These are phyloP conservation scores for Sporothrix luriei DNA, from an alignment of 2,329 filamentous ascomycete species.

Conservation along the genomic window DNA sequence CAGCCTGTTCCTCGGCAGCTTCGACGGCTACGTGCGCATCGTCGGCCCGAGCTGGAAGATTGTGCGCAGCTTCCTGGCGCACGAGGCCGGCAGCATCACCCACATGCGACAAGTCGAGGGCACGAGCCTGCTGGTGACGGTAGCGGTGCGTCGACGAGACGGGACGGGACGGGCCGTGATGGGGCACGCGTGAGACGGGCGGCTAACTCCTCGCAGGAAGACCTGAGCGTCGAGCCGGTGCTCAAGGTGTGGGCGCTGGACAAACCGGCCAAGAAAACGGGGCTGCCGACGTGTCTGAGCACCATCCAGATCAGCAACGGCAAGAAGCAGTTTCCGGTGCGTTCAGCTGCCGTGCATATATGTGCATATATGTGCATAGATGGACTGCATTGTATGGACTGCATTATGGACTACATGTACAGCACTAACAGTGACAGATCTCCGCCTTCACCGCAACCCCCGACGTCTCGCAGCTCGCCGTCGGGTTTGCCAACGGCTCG, in stretches of 20 bases:
- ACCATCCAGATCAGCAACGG: slow-evolving; percentile 86
- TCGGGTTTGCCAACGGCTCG: slow-evolving; percentile 93
- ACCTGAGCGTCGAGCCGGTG: slow-evolving; percentile 81
- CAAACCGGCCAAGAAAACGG: slow-evolving; percentile 91
- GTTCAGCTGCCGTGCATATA: slow-evolving; percentile 41
- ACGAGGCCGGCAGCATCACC: slow-evolving; percentile 77
- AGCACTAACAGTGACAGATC: too few relatives aligned
- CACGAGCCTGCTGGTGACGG: slow-evolving; percentile 81
- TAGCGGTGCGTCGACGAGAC: slow-evolving; percentile 56
- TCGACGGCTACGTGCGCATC: slow-evolving; percentile 84
- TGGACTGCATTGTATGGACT: too few relatives aligned
- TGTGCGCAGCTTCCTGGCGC: slow-evolving; percentile 80
- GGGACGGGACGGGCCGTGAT: background rate
- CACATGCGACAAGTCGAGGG: slow-evolving; percentile 91
- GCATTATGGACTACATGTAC: too few relatives aligned
- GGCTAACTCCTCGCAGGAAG: slow-evolving; percentile 59
- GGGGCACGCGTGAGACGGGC: too few relatives aligned
- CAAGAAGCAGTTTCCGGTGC: slow-evolving; percentile 85
- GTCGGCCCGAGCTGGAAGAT: slow-evolving; percentile 86
- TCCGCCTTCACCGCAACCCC: slow-evolving; percentile 86
- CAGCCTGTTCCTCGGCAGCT: slow-evolving; percentile 84
- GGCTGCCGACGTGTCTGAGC: slow-evolving; percentile 82
- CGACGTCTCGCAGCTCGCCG: slow-evolving; percentile 87
- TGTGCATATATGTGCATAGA: too few relatives aligned
- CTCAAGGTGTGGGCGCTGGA: slow-evolving; percentile 98